Percentiles rank a stretch among this genome's conserved stretches.
phyloP scores from a whole-genome alignment of 441 rosid species.

The Codiaeum variegatum region DNA sequence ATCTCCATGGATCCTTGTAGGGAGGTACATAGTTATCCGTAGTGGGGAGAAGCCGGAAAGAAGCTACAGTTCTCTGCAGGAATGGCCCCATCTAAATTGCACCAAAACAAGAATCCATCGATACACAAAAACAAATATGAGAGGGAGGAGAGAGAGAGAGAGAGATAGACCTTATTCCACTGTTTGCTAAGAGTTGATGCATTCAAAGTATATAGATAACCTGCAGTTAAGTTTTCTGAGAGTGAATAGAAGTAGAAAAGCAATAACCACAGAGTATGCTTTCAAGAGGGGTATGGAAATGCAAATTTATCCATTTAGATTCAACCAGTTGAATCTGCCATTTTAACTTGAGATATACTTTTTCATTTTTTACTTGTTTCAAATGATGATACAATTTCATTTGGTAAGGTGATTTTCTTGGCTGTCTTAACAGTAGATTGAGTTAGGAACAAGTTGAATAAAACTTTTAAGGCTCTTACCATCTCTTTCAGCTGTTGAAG shows the following conservation, averaged over 20 bases:
- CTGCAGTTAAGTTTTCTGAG: slow-evolving; percentile 38
- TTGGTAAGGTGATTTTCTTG: background rate
- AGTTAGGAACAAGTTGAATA: background rate
- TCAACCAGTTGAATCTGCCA: background rate
- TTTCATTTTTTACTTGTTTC: background rate
- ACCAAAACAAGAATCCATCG: slow-evolving; percentile 1
- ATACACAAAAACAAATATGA: background rate
- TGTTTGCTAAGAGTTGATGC: slow-evolving; percentile 86
- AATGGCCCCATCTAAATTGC: slow-evolving; percentile 75
- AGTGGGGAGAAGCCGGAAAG: slow-evolving; percentile 76
- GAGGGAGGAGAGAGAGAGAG: background rate
- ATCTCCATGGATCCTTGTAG: slow-evolving; percentile 95
- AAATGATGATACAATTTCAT: background rate
- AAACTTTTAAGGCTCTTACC: slow-evolving; percentile 45
- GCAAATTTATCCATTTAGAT: background rate
- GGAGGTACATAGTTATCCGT: slow-evolving; percentile 86
- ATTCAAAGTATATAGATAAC: slow-evolving; percentile 71
- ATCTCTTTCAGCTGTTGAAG: slow-evolving; percentile 82
- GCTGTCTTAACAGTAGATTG: background rate
- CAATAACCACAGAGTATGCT: background rate
- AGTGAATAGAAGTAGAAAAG: slow-evolving; percentile 12
- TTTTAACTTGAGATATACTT: background rate
- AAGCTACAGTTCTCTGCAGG: slow-evolving; percentile 52
- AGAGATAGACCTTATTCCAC: slow-evolving; percentile 62
- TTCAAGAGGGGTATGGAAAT: background rate